These are phyloP conservation scores for Penicillium longicatenatum DNA, from an alignment of 495 filamentous ascomycete species.

Conservation along the genomic window DNA sequence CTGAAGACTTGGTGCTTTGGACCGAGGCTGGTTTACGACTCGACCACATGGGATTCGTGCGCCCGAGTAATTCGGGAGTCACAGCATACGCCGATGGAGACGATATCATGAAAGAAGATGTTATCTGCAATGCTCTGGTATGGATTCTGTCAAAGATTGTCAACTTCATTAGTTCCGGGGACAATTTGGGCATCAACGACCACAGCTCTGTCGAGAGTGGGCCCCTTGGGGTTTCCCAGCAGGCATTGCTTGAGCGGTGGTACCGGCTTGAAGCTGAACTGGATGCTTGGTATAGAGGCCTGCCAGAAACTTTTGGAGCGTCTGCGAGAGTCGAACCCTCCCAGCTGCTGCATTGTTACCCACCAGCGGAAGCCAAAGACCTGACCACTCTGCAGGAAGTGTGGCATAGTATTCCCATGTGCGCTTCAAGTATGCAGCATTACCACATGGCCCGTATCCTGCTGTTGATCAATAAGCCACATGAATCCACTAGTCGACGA, in stretches of 20 bases:
- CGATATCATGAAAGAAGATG: conserved; percentile 59
- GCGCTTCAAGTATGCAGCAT: conserved; percentile 63
- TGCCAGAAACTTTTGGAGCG: conserved; percentile 59
- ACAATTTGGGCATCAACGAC: conserved; percentile 43
- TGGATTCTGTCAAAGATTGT: conserved; percentile 66
- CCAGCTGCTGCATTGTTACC: conserved; percentile 17
- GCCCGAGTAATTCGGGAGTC: conserved; percentile 51
- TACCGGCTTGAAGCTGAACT: conserved; percentile 55
- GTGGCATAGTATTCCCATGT: conserved; percentile 66
- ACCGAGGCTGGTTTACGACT: conserved; percentile 61
- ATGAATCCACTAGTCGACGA: conserved; percentile 53
- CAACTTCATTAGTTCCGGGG: conserved; percentile 59
- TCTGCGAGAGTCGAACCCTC: conserved; percentile 45
- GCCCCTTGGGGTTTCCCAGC: conserved; percentile 53
- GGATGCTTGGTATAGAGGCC: conserved; percentile 58
- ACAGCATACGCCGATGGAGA: conserved; percentile 50
- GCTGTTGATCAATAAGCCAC: conserved; percentile 62
- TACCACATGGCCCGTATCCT: conserved; percentile 68
- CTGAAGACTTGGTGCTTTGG: conserved; percentile 61
- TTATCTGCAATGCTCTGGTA: conserved; percentile 61
- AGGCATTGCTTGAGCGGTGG: conserved; percentile 59
- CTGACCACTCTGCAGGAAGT: conserved; percentile 53
- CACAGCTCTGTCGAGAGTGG: conserved; percentile 35
- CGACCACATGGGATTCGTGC: conserved; percentile 56
- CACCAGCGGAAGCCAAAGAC: conserved; percentile 32